A percentile compares a stretch with the other conserved stretches of the same genome.
These are phyloP conservation scores for Lasiodiplodia gonubiensis DNA, from an alignment of 2,329 filamentous ascomycete species.

Conservation along the genomic window DNA sequence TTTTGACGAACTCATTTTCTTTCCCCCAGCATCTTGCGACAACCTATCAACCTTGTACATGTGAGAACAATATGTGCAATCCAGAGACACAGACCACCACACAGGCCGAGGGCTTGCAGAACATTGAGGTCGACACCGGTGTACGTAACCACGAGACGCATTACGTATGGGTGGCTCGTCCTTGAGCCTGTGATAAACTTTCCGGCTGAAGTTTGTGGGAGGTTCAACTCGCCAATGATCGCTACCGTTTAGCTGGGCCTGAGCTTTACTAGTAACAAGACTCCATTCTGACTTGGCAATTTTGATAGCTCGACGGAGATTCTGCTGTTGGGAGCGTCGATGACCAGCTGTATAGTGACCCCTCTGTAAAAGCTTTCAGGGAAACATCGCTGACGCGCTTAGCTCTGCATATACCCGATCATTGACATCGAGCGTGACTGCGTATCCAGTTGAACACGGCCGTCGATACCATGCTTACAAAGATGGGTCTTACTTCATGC, in stretches of 20 bases:
- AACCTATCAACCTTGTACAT: neutral
- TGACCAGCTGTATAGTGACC: neutral
- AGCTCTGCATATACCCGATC: conserved; percentile 17
- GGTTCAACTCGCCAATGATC: neutral
- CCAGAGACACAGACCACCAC: neutral
- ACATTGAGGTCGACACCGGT: conserved; percentile 1
- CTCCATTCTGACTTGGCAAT: neutral
- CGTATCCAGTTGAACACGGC: conserved; percentile 37
- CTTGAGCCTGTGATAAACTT: too few relatives aligned
- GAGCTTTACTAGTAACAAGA: neutral
- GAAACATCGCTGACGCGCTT: neutral
- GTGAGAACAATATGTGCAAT: neutral
- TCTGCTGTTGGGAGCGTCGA: conserved; percentile 10
- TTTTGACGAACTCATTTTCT: neutral
- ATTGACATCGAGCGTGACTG: conserved; percentile 30
- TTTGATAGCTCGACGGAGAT: conserved; percentile 4
- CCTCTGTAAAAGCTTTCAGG: neutral
- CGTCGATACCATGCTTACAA: conserved; percentile 39
- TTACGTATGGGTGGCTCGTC: too few relatives aligned
- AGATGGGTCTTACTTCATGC: conserved; percentile 38
- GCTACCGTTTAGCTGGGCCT: neutral
- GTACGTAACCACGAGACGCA: neutral
- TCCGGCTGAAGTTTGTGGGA: neutral
- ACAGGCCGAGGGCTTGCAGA: conserved; percentile 1
- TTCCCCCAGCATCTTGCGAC: neutral